These are phyloP conservation scores for Metschnikowia aberdeeniae DNA, from an alignment of 805 yeast species.

Conservation along the genomic window DNA sequence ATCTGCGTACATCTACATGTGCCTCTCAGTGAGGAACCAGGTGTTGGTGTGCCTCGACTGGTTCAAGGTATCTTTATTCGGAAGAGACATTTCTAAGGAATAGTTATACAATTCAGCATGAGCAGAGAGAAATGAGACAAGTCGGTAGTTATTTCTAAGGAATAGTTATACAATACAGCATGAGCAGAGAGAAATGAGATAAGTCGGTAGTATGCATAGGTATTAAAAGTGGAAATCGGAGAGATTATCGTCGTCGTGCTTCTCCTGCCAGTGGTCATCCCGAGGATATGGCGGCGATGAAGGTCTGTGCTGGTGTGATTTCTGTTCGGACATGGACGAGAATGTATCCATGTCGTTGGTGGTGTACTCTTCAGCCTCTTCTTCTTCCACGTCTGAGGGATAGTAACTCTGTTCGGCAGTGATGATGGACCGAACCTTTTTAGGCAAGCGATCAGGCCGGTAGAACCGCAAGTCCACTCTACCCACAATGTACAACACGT, in stretches of 20 bases:
- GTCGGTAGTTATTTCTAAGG: conserved; percentile 55
- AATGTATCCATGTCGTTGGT: conserved; percentile 4
- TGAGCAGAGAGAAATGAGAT: neutral
- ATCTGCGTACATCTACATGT: conserved; percentile 89
- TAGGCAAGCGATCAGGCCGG: conserved; percentile 60
- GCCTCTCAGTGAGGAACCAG: conserved; percentile 85
- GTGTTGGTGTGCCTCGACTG: conserved; percentile 83
- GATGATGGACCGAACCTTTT: conserved; percentile 34
- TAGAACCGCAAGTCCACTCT: conserved; percentile 76
- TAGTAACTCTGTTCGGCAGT: conserved; percentile 40
- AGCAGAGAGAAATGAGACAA: neutral
- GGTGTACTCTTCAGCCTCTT: conserved; percentile 10
- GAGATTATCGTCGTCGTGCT: conserved; percentile 13
- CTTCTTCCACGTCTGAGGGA: conserved; percentile 29
- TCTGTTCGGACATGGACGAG: conserved; percentile 9
- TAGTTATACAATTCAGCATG: conserved; percentile 23
- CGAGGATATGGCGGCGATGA: conserved; percentile 17
- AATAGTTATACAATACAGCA: neutral
- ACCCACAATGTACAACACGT: conserved; percentile 53
- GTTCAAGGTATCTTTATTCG: conserved; percentile 82
- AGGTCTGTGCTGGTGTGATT: conserved; percentile 8
- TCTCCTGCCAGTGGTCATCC: conserved; percentile 14
- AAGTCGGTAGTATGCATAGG: neutral
- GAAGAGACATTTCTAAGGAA: conserved; percentile 91
- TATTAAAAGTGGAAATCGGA: conserved; percentile 17